Evolutionary conservation across 1,284 basidiomycete genomes (phyloP), one percentile per base, ranked within the genome.

Genomic region (Pseudozyma hubeiensis): DNA sequence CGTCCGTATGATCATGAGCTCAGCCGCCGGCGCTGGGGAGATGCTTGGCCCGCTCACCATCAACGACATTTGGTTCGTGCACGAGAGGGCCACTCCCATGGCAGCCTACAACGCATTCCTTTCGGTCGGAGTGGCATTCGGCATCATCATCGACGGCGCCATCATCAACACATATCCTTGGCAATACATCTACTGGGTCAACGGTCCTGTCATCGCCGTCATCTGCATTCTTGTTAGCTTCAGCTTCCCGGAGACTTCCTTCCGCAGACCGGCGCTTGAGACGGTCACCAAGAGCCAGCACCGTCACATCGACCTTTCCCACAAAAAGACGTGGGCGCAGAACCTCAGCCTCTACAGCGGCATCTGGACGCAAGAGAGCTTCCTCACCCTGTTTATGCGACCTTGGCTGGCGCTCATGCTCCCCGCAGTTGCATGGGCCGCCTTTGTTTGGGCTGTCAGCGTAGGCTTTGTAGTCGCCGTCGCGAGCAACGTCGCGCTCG

Each of bases 61-160:
- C 53, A 44, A 34, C 39, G 65, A 68, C 39, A 56, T 68, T 17
- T 68, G 65, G 65, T 62, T 56, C 44, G 10, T 68, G 7, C 65
- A 68, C 50, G 65, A 68, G 44, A 54, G 65, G 9, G 35, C 48
- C 7, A 39, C 49, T 5, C 58, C 64, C 10, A 54, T 66, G 39
- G 58, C 43, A 8, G 46, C 45, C 16, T 64, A 52, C 53, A 49
- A 56, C 9, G 58, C 53, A 7, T 63, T 63, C 53, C 59, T 68
- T 29, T 51, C 53, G 5, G 53, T 68, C 39, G 65, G 65, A 29
- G 53, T 64, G 14, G 35, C 35, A 9, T 37, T 37, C 35, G 35
- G 35, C 35, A 37, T 37, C 14, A 34, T 67, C 58, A 61, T 67
- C 30, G 51, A 52, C 34, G 64, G 64, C 19, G 51, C 41, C n/a